phyloP scores from a whole-genome alignment of 2,329 filamentous ascomycete genomes.

The Incumbomyces lentus region DNA sequence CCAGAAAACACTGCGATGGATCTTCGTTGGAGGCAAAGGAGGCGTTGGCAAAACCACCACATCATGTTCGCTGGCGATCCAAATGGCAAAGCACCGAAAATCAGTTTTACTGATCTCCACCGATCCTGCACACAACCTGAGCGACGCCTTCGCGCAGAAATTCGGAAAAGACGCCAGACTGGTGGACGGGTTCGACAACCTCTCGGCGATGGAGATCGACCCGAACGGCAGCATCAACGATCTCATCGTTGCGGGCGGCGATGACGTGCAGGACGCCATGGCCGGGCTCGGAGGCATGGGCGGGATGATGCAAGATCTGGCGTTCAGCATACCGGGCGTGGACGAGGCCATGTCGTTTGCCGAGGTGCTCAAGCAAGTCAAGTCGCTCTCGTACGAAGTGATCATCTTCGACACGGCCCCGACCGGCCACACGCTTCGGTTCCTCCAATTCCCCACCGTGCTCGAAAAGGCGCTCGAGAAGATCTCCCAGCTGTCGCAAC shows the following conservation, averaged over 20 bases:
- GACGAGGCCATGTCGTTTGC: constrained; percentile 99
- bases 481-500: constrained; percentile 81
- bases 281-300: constrained; percentile 62
- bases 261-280: constrained; percentile 59
- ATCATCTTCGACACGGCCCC: constrained; percentile 99
- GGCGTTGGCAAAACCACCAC: constrained; percentile 99
- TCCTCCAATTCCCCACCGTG: constrained; percentile 95
- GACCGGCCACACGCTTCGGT: constrained; percentile 94
- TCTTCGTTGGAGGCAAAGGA: constrained; percentile 97
- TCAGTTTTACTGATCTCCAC: constrained; percentile 96
- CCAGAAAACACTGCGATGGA: constrained; percentile 93
- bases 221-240: constrained; percentile 97
- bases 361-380: constrained; percentile 98
- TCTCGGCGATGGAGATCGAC: constrained; percentile 98
- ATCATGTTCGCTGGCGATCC: constrained; percentile 94
- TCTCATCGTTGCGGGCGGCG: constrained; percentile 68
- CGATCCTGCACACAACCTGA: constrained; percentile 95
- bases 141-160: constrained; percentile 96
- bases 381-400: constrained; percentile 94
- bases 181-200: constrained; percentile 81
- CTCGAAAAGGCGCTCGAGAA: constrained; percentile 98
- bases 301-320: constrained; percentile 97
- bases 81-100: constrained; percentile 88
- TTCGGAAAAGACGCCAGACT: constrained; percentile 97
- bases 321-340: constrained; percentile 94